phyloP scores from a whole-genome alignment of 2,329 filamentous ascomycete species.

The Diaporthe sp. region DNA sequence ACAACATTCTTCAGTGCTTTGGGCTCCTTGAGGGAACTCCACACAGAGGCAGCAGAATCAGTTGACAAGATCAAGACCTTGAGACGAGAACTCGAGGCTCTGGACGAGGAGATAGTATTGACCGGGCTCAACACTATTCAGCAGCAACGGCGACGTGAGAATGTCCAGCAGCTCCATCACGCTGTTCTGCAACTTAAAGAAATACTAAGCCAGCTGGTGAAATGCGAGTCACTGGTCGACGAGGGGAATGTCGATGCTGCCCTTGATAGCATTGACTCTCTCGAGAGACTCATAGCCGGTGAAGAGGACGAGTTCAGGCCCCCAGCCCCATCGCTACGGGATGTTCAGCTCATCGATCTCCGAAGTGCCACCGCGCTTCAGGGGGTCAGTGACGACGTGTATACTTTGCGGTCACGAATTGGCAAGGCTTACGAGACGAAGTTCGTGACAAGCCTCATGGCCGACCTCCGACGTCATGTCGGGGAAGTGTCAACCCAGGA shows the following conservation, averaged over 20 bases:
- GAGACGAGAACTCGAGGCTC: constrained; percentile 79
- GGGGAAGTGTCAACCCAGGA: constrained; percentile 76
- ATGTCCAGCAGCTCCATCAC: constrained; percentile 83
- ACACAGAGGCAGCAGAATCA: constrained; percentile 91
- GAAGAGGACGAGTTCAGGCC: constrained; percentile 57
- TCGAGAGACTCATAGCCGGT: constrained; percentile 85
- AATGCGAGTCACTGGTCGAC: constrained; percentile 85
- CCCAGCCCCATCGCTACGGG: constrained; percentile 34
- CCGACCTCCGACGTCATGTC: constrained; percentile 84
- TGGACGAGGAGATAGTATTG: constrained; percentile 89
- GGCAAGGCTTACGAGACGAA: constrained; percentile 87
- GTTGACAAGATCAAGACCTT: constrained; percentile 86
- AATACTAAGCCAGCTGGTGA: constrained; percentile 79
- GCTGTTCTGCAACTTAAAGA: constrained; percentile 85
- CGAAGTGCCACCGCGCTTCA: constrained; percentile 82
- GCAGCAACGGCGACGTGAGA: constrained; percentile 83
- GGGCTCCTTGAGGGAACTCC: constrained; percentile 88
- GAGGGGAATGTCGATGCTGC: constrained; percentile 85
- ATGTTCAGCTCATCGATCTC: constrained; percentile 71
- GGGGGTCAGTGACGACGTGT: constrained; percentile 81
- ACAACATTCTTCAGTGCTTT: constrained; percentile 96
- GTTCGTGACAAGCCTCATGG: constrained; percentile 81
- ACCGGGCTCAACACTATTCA: constrained; percentile 88
- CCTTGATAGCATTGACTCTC: constrained; percentile 77
- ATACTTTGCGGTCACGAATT: constrained; percentile 80